phyloP scores from a whole-genome alignment of 2,329 filamentous ascomycete species.

The Hortaea sp. region DNA sequence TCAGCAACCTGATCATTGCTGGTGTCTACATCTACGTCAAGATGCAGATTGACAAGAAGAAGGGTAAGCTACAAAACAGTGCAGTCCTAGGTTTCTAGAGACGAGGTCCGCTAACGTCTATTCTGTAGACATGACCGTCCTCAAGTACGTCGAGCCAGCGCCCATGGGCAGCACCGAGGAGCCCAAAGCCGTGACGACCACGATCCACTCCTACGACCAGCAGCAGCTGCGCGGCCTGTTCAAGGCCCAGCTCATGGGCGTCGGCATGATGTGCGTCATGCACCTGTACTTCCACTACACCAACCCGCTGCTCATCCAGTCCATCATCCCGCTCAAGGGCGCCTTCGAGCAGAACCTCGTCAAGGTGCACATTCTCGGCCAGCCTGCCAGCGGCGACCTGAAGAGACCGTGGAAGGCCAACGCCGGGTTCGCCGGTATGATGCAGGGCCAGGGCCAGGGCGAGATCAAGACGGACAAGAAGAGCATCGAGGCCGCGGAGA shows the following conservation, averaged over 20 bases:
- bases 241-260: conserved; percentile 87
- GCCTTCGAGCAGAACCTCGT: conserved; percentile 90
- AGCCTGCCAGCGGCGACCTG: conserved; percentile 79
- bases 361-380: conserved; percentile 88
- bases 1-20: conserved; percentile 74
- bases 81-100: neutral
- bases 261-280: conserved; percentile 98
- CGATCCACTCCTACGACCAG: conserved; percentile 88
- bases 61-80: conserved; percentile 51
- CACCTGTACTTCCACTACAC: conserved; percentile 99
- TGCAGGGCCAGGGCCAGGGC: conserved; percentile 47
- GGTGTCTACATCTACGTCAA: conserved; percentile 78
- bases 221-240: conserved; percentile 74
- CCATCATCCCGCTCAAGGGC: conserved; percentile 93
- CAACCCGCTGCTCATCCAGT: conserved; percentile 97
- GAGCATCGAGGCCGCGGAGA: conserved; percentile 44
- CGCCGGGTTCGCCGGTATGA: conserved; percentile 71
- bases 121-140: conserved; percentile 73
- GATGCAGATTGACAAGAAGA: conserved; percentile 85
- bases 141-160: conserved; percentile 96
- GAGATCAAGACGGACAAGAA: conserved; percentile 74
- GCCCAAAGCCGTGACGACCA: conserved; percentile 92
- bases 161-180: conserved; percentile 90
- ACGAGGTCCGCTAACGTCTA: conserved; percentile 1
- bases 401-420: conserved; percentile 90